Evolutionary conservation across 139 green algal species (phyloP), one percentile per base, ranked within the genome.

Genomic region (Tetradesmus obliquus): DNA sequence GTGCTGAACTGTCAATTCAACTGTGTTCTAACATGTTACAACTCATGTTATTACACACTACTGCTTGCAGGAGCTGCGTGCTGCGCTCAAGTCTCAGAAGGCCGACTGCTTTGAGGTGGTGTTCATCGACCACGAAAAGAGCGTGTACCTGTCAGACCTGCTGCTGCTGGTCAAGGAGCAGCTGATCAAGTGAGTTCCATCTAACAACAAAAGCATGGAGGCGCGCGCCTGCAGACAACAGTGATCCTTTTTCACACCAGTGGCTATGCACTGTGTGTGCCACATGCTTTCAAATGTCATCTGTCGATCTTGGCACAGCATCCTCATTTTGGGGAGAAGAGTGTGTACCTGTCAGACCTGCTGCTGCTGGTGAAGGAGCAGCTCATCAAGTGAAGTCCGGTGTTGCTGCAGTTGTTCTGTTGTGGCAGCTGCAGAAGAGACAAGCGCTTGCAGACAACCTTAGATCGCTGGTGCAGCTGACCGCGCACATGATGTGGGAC

Each of bases 51-150:
- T 66, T 0, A 66, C 57, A 66, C 57, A 8, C 8, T 76, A 19
- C 66, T 76, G 66, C 5, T 76, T 88, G 55, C 84, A 88, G 84
- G 84, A 88, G 84, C 84, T 88, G n/a, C n/a, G 24, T 17, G 51
- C 55, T 60, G 84, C 58, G 3, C 84, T 88, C 1, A 9, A 5
- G 10, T 12, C 32, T n/a, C 57, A 88, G 58, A 6, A 22, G 2
- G 32, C 60, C 1, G 10, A 17, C 13, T 45, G 32, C 5, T 88
- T 88, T 88, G 84, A 88, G 32, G 13, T 88, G 3, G 84, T 88
- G 57, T 88, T 88, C 60, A 79, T 88, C 57, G 84, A 88, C 57
- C 84, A 88, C 24, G 84, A 88, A 24, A 88, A 88, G 84, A 55
- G 55, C 69, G 84, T 79, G 58, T 88, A 88, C 58, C 58, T 88